Conservation (phyloP, 2,329 filamentous ascomycete species). For the Trichophyton mentagrophytes region DNA sequence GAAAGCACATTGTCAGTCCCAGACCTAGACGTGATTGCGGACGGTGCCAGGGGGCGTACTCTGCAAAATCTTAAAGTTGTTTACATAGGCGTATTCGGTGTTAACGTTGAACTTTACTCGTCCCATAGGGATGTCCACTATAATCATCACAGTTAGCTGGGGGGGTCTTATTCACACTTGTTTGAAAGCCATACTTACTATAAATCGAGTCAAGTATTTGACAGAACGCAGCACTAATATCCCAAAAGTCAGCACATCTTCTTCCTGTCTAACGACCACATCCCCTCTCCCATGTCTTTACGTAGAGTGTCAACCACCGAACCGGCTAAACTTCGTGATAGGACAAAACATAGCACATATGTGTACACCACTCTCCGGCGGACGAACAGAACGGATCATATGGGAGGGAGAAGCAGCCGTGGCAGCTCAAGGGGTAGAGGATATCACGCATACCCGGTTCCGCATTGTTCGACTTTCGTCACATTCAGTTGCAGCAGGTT, state of each 20-base stretch:
- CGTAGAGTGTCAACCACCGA: neutral
- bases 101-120: conserved; percentile 98
- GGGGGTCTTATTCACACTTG: neutral
- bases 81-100: conserved; percentile 90
- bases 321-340: neutral
- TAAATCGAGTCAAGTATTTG: conserved; percentile 99
- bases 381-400: neutral
- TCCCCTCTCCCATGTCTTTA: neutral
- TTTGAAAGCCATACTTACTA: conserved; percentile 37
- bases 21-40: neutral
- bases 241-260: neutral
- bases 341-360: neutral
- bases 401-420: neutral
- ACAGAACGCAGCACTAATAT: conserved; percentile 74
- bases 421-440: conserved; percentile 10
- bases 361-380: neutral
- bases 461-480: conserved; percentile 97
- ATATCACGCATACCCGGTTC: conserved; percentile 63
- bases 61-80: conserved; percentile 97
- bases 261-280: neutral
- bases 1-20: neutral
- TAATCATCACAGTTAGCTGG: neutral
- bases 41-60: conserved; percentile 46
- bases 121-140: conserved; percentile 81
- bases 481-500: conserved; percentile 95